Evolutionary conservation across 2,329 filamentous ascomycete species (phyloP), one percentile per base, ranked within the genome.

Genomic region (Verruconis gallopava): DNA sequence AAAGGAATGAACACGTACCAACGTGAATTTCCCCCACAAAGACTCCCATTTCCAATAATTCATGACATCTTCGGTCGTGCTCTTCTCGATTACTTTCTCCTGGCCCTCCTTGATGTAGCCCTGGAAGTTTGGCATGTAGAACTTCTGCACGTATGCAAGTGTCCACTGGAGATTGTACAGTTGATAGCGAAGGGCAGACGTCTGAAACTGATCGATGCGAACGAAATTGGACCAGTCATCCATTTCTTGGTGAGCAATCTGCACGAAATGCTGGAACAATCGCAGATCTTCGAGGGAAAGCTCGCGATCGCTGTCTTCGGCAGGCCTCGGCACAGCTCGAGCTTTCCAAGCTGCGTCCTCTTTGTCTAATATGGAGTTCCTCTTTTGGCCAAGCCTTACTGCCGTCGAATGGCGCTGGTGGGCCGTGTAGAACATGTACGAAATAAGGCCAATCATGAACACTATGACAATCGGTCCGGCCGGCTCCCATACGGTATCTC

Each of bases 131-230:
- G 51, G 51, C 11, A 42, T 42, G 18, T 49, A 51, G 37, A 47
- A 30, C 20, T 30, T 40, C 45, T 46, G 50, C 30, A 49, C 49
- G 12, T 50, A 18, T 34, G 37, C 46, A n/a, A 53, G 41, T 14
- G 38, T 44, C 22, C 51, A 46, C 3, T 50, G 44, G 5, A 47
- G 44, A 5, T 42, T 46, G 34, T 53, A 53, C 2, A 51, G 45
- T 40, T 53, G 51, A 42, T 53, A 53, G 5, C 51, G 51, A 25
- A 53, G 32, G 17, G 51, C 48, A 5, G 42, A 34, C 5, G 48
- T 51, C 42, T 52, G 51, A 41, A 53, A 53, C 40, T 52, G 51
- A 45, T 53, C 51, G 17, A 53, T 53, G 14, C 50, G 46, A 41
- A 48, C 46, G 38, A 45, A 43, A n/a, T 49, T 48, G 42, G 46